Evolutionary conservation across 169 alveolate genomes (phyloP), one percentile per base, ranked within the genome.

Genomic region (Plasmodium knowlesi): DNA sequence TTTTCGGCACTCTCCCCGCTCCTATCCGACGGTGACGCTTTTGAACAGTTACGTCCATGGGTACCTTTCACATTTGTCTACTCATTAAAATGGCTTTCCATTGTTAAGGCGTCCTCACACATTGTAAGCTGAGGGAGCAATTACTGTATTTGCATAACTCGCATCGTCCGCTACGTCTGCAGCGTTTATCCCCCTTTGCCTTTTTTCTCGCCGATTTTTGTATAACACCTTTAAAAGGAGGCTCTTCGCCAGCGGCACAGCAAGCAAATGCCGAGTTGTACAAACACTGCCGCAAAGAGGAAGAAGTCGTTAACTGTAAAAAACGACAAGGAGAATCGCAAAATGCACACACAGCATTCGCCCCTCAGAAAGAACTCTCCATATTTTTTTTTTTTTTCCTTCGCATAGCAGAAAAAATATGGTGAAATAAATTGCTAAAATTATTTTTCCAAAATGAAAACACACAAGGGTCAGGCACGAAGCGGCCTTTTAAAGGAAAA

Each of bases 1-100:
- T 50, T 50, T 67, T 67, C 34, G 30, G 34, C 19, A 67, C 22
- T 67, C 22, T n/a, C 22, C 30, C 34, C n/a, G 76, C 37, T 8
- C 6, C 41, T 25, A n/a, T 28, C 41, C 37, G 76, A 67, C n/a
- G 37, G n/a, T 67, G 30, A n/a, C 12, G 76, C 76, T 22, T 67
- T 34, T 67, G 37, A 67, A 67, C 76, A 67, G 37, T 67, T 67
- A 22, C 37, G 37, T 67, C n/a, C 76, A 67, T 67, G 76, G 1
- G 76, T n/a, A n/a, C 41, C 76, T 67, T 67, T 25, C 5, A 67
- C n/a, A 67, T 67, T 67, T 67, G 76, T 67, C 76, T 67, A n/a
- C 76, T 1, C 41, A 67, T 67, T 28, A 37, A 19, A 67, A 67
- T 67, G 14, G 37, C 37, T 22, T 22, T 6, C 76, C 37, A 37